These are phyloP conservation scores for Picochlorum sp. DNA, from an alignment of 139 green algal species.

Conservation along the genomic window DNA sequence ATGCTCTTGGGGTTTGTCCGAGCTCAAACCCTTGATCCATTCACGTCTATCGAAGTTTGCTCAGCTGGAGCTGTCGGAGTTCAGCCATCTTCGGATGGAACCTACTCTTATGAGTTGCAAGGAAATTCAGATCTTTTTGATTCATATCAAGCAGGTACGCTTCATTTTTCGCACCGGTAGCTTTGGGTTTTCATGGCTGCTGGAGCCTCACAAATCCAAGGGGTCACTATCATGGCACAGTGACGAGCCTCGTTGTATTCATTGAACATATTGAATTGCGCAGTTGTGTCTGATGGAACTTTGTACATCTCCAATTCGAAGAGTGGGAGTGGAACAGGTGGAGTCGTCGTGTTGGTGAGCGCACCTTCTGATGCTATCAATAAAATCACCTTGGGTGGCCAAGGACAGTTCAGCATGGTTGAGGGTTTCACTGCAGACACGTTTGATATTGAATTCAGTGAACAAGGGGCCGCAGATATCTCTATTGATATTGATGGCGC, in stretches of 20 bases:
- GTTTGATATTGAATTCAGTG: neutral
- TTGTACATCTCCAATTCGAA: neutral
- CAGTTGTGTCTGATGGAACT: neutral
- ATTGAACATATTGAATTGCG: neutral
- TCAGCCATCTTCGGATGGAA: neutral
- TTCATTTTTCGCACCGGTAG: no score
- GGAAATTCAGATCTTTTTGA: neutral
- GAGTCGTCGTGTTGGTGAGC: neutral
- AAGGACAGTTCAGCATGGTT: neutral
- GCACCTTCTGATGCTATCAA: neutral
- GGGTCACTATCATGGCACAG: no score
- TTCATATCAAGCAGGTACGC: neutral
- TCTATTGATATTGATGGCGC: neutral
- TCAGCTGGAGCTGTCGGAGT: neutral
- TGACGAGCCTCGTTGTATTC: no score
- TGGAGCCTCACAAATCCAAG: no score
- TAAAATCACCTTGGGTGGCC: neutral
- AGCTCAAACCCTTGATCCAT: conserved; percentile 6
- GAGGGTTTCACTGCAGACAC: neutral
- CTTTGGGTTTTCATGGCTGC: no score
- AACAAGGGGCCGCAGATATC: neutral
- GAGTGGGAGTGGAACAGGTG: neutral
- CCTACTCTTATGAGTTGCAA: neutral
- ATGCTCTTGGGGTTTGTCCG: no score
- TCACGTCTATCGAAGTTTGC: neutral